Evolutionary conservation across 192 early-diverging fungal genomes (phyloP).

Genomic region (Spizellomyces punctatus): DNA sequence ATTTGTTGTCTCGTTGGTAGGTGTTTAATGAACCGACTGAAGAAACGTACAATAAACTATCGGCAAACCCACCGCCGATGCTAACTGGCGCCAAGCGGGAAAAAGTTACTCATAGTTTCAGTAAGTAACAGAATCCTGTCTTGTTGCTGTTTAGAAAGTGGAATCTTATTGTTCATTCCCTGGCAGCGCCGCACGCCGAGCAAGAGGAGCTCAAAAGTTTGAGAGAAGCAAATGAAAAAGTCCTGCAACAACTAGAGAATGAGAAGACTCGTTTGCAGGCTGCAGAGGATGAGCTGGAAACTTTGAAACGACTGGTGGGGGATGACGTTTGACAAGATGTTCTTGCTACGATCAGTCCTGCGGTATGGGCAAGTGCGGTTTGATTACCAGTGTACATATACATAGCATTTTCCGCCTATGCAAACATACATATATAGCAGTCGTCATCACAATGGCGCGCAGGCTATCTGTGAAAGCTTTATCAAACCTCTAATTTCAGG

Average conservation of each 20-base stretch:
- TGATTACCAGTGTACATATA: too few relatives aligned
- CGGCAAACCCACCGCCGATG: conserved; percentile 46
- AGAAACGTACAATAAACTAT: conserved; percentile 64
- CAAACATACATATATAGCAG: too few relatives aligned
- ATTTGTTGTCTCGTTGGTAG: conserved; percentile 23
- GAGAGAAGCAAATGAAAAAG: conserved; percentile 60
- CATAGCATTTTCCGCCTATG: too few relatives aligned
- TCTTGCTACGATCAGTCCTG: too few relatives aligned
- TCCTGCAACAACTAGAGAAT: conserved; percentile 58
- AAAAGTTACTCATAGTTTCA: conserved; percentile 48
- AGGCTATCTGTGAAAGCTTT: too few relatives aligned
- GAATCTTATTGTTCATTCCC: background rate
- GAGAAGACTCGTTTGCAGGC: conserved; percentile 50
- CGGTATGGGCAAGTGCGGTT: too few relatives aligned
- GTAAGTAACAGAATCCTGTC: conserved; percentile 19
- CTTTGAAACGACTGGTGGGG: conserved; percentile 31
- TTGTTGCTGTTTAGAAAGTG: background rate
- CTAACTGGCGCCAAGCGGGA: conserved; percentile 39
- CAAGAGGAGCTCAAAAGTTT: conserved; percentile 69
- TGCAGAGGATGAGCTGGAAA: conserved; percentile 58
- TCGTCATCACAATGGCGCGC: too few relatives aligned
- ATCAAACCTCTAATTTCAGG: too few relatives aligned
- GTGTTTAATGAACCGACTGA: conserved; percentile 86
- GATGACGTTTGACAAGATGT: conserved; percentile 3
- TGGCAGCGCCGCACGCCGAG: conserved; percentile 57